Evolutionary conservation across 108 stramenopile species (phyloP).

Genomic region (Fistulifera solaris): DNA sequence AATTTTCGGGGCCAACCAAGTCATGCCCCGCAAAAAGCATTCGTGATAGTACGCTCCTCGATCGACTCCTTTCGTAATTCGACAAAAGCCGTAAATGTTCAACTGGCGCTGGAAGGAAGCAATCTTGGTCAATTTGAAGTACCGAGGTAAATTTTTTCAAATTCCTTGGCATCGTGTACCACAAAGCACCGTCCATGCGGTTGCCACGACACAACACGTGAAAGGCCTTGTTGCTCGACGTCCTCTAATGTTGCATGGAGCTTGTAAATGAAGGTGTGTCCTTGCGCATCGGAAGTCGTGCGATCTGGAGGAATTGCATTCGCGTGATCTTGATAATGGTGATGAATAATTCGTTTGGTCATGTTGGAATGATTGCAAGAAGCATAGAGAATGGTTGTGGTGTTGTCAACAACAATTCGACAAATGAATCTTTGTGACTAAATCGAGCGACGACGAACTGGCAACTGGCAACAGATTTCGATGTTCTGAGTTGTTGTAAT

Average conservation of each 20-base stretch:
- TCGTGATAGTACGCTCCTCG: slow-evolving; percentile 66
- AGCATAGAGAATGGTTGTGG: too few relatives aligned
- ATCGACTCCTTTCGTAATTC: slow-evolving; percentile 65
- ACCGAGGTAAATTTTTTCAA: slow-evolving; percentile 66
- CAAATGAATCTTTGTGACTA: too few relatives aligned
- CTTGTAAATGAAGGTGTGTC: slow-evolving; percentile 42
- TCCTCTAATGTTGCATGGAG: slow-evolving; percentile 51
- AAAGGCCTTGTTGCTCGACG: slow-evolving; percentile 36
- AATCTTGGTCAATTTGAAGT: slow-evolving; percentile 74
- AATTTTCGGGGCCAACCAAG: slow-evolving; percentile 54
- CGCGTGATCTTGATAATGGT: too few relatives aligned
- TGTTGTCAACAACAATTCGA: too few relatives aligned
- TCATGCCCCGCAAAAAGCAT: slow-evolving; percentile 56
- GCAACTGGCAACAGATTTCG: too few relatives aligned
- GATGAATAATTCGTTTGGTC: too few relatives aligned
- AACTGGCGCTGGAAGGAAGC: slow-evolving; percentile 79
- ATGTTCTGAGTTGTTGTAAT: too few relatives aligned
- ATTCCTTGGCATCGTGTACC: slow-evolving; percentile 54
- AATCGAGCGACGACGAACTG: too few relatives aligned
- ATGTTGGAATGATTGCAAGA: too few relatives aligned
- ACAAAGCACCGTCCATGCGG: slow-evolving; percentile 60
- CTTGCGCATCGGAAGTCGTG: too few relatives aligned
- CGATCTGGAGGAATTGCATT: too few relatives aligned
- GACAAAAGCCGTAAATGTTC: slow-evolving; percentile 64
- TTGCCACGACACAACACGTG: slow-evolving; percentile 53